Evolutionary conservation across 2,329 filamentous ascomycete species (phyloP).

Genomic region (Fusarium armeniacum): DNA sequence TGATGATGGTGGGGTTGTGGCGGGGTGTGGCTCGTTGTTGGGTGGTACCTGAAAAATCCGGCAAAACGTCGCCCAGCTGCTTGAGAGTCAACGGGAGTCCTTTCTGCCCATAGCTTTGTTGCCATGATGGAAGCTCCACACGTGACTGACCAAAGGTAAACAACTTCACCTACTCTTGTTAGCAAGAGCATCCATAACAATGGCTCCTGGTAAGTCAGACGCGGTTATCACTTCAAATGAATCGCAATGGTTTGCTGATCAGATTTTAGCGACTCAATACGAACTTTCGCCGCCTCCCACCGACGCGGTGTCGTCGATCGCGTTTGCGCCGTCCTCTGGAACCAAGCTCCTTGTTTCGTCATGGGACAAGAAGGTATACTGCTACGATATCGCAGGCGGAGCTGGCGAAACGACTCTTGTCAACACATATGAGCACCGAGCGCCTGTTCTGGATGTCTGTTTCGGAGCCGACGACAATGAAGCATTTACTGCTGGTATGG

Average conservation of each 20-base stretch:
- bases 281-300: slow-evolving; percentile 84
- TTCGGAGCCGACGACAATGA: slow-evolving; percentile 87
- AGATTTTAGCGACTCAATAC: slow-evolving; percentile 75
- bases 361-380: slow-evolving; percentile 93
- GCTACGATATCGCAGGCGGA: slow-evolving; percentile 80
- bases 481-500: slow-evolving; percentile 88
- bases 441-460: slow-evolving; percentile 91
- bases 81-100: background rate
- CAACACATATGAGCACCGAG: slow-evolving; percentile 82
- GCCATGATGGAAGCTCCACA: slow-evolving; percentile 46
- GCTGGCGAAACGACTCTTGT: slow-evolving; percentile 70
- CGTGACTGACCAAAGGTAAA: slow-evolving; percentile 57
- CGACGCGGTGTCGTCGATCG: slow-evolving; percentile 88
- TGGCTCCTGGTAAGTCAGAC: slow-evolving; percentile 59
- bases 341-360: slow-evolving; percentile 88
- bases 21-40: slow-evolving; percentile 54
- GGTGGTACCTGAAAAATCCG: slow-evolving; percentile 49
- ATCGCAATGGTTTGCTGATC: slow-evolving; percentile 36
- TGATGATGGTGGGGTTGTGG: slow-evolving; percentile 59
- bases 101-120: slow-evolving; percentile 21
- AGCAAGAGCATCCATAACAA: slow-evolving; percentile 46
- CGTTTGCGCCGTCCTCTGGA: slow-evolving; percentile 84
- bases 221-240: background rate
- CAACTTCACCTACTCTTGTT: slow-evolving; percentile 49
- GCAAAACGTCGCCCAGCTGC: slow-evolving; percentile 49